phyloP scores from a whole-genome alignment of 352 stramenopile genomes.

The Globisporangium cylindrosporum region DNA sequence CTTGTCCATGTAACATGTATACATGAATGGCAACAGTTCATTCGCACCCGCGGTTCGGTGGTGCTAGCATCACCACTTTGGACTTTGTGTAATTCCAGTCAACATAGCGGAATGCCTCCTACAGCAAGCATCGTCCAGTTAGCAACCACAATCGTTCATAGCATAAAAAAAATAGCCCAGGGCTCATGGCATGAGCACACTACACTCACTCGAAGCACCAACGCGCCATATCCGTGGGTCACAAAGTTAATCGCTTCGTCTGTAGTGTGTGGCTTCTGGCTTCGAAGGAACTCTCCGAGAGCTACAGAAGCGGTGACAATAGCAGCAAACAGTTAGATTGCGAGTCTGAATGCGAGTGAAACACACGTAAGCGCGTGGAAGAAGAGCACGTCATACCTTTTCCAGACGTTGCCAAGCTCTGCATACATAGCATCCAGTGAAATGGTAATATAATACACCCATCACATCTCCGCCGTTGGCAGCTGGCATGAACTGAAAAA shows the following conservation, averaged over 20 bases:
- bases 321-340: not conserved
- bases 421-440: not conserved
- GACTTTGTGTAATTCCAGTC: slow-evolving; percentile 73
- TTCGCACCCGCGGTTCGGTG: slow-evolving; percentile 61
- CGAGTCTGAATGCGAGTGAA: not conserved
- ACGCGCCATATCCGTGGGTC: slow-evolving; percentile 65
- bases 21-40: slow-evolving; percentile 3
- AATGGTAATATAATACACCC: not conserved
- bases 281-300: slow-evolving; percentile 45
- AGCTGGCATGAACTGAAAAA: not conserved
- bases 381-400: slow-evolving; percentile 24
- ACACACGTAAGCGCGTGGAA: not conserved
- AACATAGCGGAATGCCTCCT: slow-evolving; percentile 72
- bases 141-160: not conserved
- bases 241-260: slow-evolving; percentile 67
- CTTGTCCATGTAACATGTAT: not conserved
- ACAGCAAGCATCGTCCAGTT: not conserved
- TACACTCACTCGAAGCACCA: slow-evolving; percentile 54
- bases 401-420: slow-evolving; percentile 38
- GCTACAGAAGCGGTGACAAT: slow-evolving; percentile 17
- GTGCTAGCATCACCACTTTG: slow-evolving; percentile 73
- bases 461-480: not conserved
- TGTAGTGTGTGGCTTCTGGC: slow-evolving; percentile 57
- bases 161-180: not conserved
- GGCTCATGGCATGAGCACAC: slow-evolving; percentile 7